phyloP scores from a whole-genome alignment of 2,329 filamentous ascomycete species.

The Arthrocladium fulminans region DNA sequence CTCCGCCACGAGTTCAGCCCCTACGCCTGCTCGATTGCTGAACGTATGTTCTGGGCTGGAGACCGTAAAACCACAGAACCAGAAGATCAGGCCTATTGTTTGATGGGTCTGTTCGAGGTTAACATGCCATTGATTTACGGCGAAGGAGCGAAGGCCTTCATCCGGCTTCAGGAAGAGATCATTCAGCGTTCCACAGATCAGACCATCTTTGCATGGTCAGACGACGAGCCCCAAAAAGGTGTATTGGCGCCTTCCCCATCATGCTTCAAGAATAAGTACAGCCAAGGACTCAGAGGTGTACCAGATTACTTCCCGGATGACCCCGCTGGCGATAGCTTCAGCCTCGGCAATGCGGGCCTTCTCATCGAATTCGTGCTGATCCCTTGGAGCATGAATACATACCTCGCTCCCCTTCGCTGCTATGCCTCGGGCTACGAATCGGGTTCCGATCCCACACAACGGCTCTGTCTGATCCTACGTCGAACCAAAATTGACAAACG shows the following conservation, averaged over 20 bases:
- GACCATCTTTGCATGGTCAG: slow-evolving; percentile 7
- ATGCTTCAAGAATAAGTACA: slow-evolving; percentile 6
- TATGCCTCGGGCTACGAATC: neutral
- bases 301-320: slow-evolving; percentile 1
- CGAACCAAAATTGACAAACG: neutral
- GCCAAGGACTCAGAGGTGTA: neutral
- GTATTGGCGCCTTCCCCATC: slow-evolving; percentile 2
- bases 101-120: slow-evolving; percentile 38
- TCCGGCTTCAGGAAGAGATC: slow-evolving; percentile 17
- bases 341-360: neutral
- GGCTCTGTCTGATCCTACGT: slow-evolving; percentile 1
- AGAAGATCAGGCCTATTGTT: slow-evolving; percentile 38
- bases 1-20: neutral
- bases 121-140: slow-evolving; percentile 39
- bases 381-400: slow-evolving; percentile 4
- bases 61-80: slow-evolving; percentile 26
- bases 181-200: slow-evolving; percentile 14
- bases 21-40: slow-evolving; percentile 14
- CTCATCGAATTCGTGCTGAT: slow-evolving; percentile 5
- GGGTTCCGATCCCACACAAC: neutral
- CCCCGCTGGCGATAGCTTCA: neutral
- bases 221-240: neutral
- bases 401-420: slow-evolving; percentile 4
- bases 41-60: slow-evolving; percentile 36
- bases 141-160: slow-evolving; percentile 24